phyloP scores from a whole-genome alignment of 805 yeast species.

The Debaryomyces maramus region DNA sequence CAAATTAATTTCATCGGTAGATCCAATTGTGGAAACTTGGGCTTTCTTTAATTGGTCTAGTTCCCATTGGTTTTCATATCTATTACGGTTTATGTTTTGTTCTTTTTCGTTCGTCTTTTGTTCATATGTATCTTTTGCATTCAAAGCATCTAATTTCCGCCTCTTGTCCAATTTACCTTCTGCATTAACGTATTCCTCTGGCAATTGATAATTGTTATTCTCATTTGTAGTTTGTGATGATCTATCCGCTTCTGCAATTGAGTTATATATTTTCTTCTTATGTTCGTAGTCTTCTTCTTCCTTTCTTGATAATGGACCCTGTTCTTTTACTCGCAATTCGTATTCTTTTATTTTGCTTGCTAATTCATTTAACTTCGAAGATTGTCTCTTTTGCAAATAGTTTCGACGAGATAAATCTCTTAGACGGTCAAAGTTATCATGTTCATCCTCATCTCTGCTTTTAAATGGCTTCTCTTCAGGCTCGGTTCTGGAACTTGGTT shows the following conservation, averaged over 20 bases:
- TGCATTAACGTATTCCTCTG: conserved; percentile 55
- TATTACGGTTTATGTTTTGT: conserved; percentile 14
- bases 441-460: background rate
- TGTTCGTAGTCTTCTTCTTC: conserved; percentile 19
- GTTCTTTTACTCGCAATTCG: conserved; percentile 1
- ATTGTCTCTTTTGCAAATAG: conserved; percentile 22
- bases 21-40: conserved; percentile 26
- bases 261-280: conserved; percentile 17
- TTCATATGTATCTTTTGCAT: conserved; percentile 27
- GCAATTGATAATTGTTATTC: conserved; percentile 45
- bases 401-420: conserved; percentile 19
- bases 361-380: conserved; percentile 18
- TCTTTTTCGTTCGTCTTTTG: conserved; percentile 19
- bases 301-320: conserved; percentile 4
- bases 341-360: conserved; percentile 15
- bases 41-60: conserved; percentile 48
- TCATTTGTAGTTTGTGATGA: conserved; percentile 5
- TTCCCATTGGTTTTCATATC: conserved; percentile 51
- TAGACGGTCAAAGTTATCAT: conserved; percentile 7
- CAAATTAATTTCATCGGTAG: conserved; percentile 41
- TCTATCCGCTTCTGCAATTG: conserved; percentile 24
- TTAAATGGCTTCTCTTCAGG: background rate
- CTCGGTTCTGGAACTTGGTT: conserved; percentile 3
- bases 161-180: conserved; percentile 54
- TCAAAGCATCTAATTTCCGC: conserved; percentile 53